Conservation (phyloP, 495 filamentous ascomycete genomes). For the Gamarada debralockiae region DNA sequence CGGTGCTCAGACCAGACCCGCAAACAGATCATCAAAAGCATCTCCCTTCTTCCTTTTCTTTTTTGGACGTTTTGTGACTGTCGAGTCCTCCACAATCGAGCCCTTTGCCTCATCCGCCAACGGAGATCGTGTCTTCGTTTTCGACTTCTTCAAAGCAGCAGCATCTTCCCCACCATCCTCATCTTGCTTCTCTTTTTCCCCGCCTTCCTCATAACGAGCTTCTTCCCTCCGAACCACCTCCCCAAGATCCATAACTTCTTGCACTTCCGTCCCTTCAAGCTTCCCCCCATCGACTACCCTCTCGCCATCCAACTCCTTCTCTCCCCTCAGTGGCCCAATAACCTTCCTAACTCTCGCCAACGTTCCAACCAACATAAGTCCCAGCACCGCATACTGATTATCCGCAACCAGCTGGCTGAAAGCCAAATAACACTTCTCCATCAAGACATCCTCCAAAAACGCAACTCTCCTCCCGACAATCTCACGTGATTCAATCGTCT, state of each 20-base stretch:
- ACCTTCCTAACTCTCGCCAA: conserved; percentile 55
- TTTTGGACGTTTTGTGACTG: conserved; percentile 24
- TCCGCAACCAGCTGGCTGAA: conserved; percentile 71
- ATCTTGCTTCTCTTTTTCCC: background rate
- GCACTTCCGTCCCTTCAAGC: background rate
- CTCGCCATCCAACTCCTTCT: background rate
- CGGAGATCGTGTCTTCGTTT: background rate
- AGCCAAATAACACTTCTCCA: conserved; percentile 31
- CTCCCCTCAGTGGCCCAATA: conserved; percentile 27
- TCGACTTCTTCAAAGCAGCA: conserved; percentile 1
- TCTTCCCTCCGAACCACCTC: conserved; percentile 3
- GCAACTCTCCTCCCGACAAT: conserved; percentile 5
- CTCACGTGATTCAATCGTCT: conserved; percentile 8
- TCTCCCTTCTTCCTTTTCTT: conserved; percentile 48
- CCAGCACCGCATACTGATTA: conserved; percentile 72
- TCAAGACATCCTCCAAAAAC: conserved; percentile 22
- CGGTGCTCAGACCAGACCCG: conserved; percentile 43
- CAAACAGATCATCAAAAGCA: conserved; percentile 62
- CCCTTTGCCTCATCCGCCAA: background rate
- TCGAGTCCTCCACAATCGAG: background rate
- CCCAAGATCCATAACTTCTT: background rate
- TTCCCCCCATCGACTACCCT: conserved; percentile 1
- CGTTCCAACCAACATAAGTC: conserved; percentile 65
- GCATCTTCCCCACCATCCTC: background rate
- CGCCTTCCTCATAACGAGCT: background rate